A percentile compares a stretch with the other conserved stretches of the same genome.
phyloP scores from a whole-genome alignment of 2,329 filamentous ascomycete species.

The Fusarium pilosicola region DNA sequence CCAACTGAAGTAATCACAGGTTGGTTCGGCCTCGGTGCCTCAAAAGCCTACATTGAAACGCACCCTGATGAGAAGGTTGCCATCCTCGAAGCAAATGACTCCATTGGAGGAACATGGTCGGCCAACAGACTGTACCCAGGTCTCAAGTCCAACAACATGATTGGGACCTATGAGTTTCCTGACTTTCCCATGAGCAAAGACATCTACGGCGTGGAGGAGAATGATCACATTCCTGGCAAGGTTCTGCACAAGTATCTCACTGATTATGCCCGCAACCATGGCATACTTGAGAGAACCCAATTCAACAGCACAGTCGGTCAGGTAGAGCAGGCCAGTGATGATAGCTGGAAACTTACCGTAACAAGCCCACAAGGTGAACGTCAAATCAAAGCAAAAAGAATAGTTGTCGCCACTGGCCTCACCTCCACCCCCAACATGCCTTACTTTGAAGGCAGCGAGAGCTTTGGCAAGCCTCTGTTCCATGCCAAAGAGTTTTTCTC shows the following conservation, averaged over 20 bases:
- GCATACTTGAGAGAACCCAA: constrained; percentile 56
- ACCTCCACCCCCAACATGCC: constrained; percentile 57
- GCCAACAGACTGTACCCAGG: constrained; percentile 66
- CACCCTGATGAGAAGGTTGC: constrained; percentile 58
- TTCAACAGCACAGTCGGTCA: constrained; percentile 61
- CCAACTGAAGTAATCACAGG: not conserved
- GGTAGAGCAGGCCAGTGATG: constrained; percentile 43
- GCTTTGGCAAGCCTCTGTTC: constrained; percentile 52
- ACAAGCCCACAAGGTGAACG: not conserved
- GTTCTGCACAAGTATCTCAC: constrained; percentile 51
- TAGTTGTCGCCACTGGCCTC: constrained; percentile 60
- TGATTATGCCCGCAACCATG: constrained; percentile 55
- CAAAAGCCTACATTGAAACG: constrained; percentile 62
- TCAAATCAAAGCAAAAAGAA: constrained; percentile 37
- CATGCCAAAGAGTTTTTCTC: constrained; percentile 55
- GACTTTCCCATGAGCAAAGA: constrained; percentile 67
- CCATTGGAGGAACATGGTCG: constrained; percentile 71
- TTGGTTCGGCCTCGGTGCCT: constrained; percentile 56
- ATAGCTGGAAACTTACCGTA: constrained; percentile 18
- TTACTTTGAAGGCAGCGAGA: constrained; percentile 47
- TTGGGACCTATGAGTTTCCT: constrained; percentile 61
- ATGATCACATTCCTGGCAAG: constrained; percentile 50
- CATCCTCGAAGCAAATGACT: constrained; percentile 59
- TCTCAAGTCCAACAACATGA: constrained; percentile 66
- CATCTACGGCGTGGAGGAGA: constrained; percentile 51